Conservation (phyloP, 2,329 filamentous ascomycete genomes). For the Paecilomyces sp. region DNA sequence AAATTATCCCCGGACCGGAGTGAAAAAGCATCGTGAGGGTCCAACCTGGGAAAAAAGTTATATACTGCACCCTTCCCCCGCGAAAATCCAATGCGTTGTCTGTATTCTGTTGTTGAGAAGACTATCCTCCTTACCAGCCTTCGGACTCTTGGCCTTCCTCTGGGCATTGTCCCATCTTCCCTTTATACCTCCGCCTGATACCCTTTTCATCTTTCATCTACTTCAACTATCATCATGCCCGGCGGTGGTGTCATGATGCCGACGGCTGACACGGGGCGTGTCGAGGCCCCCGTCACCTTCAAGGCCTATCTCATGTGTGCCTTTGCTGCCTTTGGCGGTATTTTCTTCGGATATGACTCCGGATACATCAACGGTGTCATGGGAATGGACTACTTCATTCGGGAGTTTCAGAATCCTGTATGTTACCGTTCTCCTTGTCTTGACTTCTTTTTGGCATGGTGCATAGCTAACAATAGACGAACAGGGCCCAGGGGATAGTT, state of each 20-base stretch:
- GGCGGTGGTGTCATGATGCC: constrained; percentile 14
- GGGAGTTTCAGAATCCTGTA: constrained; percentile 21
- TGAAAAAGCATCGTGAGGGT: background rate
- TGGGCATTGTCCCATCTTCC: background rate
- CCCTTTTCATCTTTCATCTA: background rate
- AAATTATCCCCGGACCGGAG: background rate
- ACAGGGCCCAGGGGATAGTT: constrained; percentile 8
- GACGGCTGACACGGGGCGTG: constrained; percentile 45
- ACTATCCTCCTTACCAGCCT: background rate
- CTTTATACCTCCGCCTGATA: background rate
- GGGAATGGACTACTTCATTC: constrained; percentile 33
- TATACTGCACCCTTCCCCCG: background rate
- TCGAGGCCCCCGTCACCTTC: constrained; percentile 52
- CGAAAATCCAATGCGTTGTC: background rate
- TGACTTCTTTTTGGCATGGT: background rate
- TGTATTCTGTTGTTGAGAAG: background rate
- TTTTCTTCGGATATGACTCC: constrained; percentile 51
- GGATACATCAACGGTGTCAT: constrained; percentile 39
- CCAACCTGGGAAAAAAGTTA: background rate
- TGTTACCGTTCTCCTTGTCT: background rate
- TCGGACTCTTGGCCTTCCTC: background rate
- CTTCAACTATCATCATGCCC: background rate
- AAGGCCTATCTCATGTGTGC: constrained; percentile 56
- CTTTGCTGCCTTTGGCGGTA: constrained; percentile 54
- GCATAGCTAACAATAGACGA: background rate